These are phyloP conservation scores for Withania somnifera DNA, from an alignment of 305 asterid species.

Conservation along the genomic window DNA sequence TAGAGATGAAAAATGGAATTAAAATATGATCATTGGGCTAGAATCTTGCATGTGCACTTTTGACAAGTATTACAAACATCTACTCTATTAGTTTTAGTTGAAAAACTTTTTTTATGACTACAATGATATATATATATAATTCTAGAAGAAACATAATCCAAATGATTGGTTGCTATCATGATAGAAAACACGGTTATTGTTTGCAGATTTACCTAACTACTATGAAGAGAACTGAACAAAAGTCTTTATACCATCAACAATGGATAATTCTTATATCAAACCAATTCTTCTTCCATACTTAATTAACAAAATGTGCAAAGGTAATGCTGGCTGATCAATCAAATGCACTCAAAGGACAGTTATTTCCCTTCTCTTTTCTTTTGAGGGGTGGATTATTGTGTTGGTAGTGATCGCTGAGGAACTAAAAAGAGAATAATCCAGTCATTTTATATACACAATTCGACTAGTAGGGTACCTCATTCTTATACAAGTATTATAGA, in stretches of 20 bases:
- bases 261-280: not conserved
- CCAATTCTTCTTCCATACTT: not conserved
- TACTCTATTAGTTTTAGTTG: too few species aligned
- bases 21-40: too few species aligned
- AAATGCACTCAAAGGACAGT: not conserved
- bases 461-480: not conserved
- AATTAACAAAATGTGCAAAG: not conserved
- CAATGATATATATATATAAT: too few species aligned
- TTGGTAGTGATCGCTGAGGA: not conserved
- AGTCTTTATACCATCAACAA: too few species aligned
- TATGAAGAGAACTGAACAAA: not conserved
- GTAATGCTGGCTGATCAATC: not conserved
- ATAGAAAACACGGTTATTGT: too few species aligned
- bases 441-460: not conserved
- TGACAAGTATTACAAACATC: too few species aligned
- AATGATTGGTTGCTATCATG: too few species aligned
- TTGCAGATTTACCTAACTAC: too few species aligned
- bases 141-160: too few species aligned
- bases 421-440: not conserved
- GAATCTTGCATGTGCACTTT: too few species aligned
- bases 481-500: not conserved
- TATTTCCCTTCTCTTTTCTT: not conserved
- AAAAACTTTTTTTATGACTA: too few species aligned
- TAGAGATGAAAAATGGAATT: too few species aligned
- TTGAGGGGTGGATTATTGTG: not conserved